These are phyloP conservation scores for Zasmidium cellare DNA, from an alignment of 2,329 filamentous ascomycete species.

Conservation along the genomic window DNA sequence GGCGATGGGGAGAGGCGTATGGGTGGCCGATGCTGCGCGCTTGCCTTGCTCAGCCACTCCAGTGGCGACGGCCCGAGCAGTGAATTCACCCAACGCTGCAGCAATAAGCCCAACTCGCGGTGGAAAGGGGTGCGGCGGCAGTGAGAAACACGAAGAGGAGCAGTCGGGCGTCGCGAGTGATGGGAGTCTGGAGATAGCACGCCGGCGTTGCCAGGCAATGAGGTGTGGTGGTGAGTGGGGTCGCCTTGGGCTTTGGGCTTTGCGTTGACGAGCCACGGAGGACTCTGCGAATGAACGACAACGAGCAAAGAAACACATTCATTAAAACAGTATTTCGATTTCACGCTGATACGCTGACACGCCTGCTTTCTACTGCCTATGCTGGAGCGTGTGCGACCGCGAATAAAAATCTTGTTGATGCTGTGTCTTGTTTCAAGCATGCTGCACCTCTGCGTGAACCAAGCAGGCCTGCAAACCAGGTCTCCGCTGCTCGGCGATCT, in stretches of 20 bases:
- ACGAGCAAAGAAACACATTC: background rate
- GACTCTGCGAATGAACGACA: background rate
- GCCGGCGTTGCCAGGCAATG: background rate
- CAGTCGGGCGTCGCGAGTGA: background rate
- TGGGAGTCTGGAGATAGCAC: no score
- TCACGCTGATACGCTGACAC: background rate
- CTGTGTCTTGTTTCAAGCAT: conserved; percentile 5
- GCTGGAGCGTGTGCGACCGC: background rate
- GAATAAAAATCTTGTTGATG: conserved; percentile 4
- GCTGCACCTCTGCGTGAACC: background rate
- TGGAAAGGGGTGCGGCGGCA: background rate
- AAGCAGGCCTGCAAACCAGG: background rate
- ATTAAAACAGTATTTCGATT: background rate
- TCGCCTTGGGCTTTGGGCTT: background rate
- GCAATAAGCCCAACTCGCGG: background rate
- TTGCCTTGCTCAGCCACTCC: conserved; percentile 1
- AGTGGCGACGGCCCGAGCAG: background rate
- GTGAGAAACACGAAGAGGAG: background rate
- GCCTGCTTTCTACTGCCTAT: background rate
- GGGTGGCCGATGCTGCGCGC: background rate
- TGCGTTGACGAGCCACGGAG: background rate
- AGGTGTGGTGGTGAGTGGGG: background rate
- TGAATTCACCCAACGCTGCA: background rate
- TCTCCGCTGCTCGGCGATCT: background rate
- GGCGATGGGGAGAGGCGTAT: background rate